Evolutionary conservation across 768 basidiomycete species (phyloP).

Genomic region (Pluteus cervinus): DNA sequence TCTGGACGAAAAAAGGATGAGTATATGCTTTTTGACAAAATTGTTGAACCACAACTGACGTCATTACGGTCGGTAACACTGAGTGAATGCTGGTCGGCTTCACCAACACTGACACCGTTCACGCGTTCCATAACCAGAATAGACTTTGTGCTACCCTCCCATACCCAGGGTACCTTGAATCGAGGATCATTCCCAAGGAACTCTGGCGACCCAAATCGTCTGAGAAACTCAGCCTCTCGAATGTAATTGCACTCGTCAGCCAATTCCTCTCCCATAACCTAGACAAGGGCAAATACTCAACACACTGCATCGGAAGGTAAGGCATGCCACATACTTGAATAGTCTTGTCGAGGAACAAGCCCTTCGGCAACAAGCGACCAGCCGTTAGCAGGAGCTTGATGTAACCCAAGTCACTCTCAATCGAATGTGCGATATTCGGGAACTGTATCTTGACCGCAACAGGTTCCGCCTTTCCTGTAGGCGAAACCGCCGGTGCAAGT

Average conservation of each 20-base stretch:
- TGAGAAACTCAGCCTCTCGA: conserved; percentile 72
- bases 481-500: conserved; percentile 45
- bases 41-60: conserved; percentile 33
- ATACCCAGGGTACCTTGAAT: conserved; percentile 85
- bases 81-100: conserved; percentile 45
- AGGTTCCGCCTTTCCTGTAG: conserved; percentile 46
- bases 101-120: conserved; percentile 75
- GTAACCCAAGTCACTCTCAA: conserved; percentile 83
- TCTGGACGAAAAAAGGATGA: conserved; percentile 38
- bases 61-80: conserved; percentile 64
- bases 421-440: conserved; percentile 83
- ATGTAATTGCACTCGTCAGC: conserved; percentile 90
- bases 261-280: conserved; percentile 88
- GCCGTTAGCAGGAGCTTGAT: conserved; percentile 78
- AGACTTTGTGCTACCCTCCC: conserved; percentile 71
- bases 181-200: conserved; percentile 51
- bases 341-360: conserved; percentile 86
- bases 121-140: conserved; percentile 91
- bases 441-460: conserved; percentile 93
- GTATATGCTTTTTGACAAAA: background rate
- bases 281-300: conserved; percentile 1
- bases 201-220: conserved; percentile 46
- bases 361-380: conserved; percentile 76
- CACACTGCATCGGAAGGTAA: background rate
- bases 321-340: conserved; percentile 44